These are phyloP conservation scores for Auriscalpium microsporum DNA, from an alignment of 768 basidiomycete species.

Conservation along the genomic window DNA sequence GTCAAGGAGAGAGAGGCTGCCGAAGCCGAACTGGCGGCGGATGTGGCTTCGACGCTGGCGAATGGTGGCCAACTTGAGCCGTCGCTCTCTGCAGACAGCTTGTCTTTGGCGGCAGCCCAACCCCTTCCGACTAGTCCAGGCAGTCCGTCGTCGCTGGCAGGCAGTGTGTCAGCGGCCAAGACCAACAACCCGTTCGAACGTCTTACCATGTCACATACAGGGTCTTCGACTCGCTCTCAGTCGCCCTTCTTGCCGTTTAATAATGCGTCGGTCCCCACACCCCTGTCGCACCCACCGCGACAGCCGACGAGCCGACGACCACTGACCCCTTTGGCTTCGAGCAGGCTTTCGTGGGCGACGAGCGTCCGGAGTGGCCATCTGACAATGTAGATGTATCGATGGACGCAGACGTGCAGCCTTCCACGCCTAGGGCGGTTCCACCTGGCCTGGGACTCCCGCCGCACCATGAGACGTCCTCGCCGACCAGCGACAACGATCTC, in stretches of 20 bases:
- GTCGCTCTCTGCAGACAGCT: slow-evolving; percentile 31
- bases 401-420: background rate
- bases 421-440: background rate
- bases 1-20: slow-evolving; percentile 47
- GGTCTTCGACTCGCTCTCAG: slow-evolving; percentile 36
- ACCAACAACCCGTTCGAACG: slow-evolving; percentile 92
- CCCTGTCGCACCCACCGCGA: slow-evolving; percentile 1
- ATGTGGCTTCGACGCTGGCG: slow-evolving; percentile 16
- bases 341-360: slow-evolving; percentile 18
- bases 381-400: background rate
- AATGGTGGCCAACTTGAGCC: slow-evolving; percentile 23
- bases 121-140: slow-evolving; percentile 69
- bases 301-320: slow-evolving; percentile 15
- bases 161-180: slow-evolving; percentile 39
- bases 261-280: slow-evolving; percentile 24
- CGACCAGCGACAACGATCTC: slow-evolving; percentile 39
- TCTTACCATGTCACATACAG: slow-evolving; percentile 39
- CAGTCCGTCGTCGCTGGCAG: slow-evolving; percentile 30
- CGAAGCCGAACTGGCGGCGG: slow-evolving; percentile 41
- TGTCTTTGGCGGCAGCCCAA: slow-evolving; percentile 57
- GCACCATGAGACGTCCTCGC: slow-evolving; percentile 19
- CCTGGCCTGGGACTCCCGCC: background rate
- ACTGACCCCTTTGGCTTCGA: slow-evolving; percentile 48
- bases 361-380: slow-evolving; percentile 1
- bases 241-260: slow-evolving; percentile 54